A percentile compares a stretch with the other conserved stretches of the same genome.
phyloP scores from a whole-genome alignment of 345 rosid species.

The Hypericum androsaemum region DNA sequence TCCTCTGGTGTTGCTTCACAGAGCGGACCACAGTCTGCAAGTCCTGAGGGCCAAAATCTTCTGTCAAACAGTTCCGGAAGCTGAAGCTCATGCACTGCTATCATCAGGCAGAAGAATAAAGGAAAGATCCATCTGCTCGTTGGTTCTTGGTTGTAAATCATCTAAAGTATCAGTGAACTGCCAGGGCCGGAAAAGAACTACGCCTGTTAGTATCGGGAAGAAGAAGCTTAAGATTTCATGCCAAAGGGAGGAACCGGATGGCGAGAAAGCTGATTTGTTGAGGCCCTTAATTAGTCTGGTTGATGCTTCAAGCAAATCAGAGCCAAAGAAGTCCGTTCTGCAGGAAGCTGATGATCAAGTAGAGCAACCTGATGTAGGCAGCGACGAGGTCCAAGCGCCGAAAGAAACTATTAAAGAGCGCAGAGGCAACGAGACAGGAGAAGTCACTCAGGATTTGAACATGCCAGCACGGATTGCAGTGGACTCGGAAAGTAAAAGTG shows the following conservation, averaged over 20 bases:
- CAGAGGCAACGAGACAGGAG: constrained; percentile 10
- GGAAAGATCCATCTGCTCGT: constrained; percentile 30
- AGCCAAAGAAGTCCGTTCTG: constrained; percentile 15
- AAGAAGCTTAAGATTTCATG: constrained; percentile 5
- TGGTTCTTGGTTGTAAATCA: constrained; percentile 12
- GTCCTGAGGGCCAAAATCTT: constrained; percentile 27
- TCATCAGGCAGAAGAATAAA: constrained; percentile 18
- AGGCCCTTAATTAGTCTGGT: constrained; percentile 23
- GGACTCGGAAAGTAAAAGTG: too few species aligned
- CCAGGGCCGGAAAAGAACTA: constrained; percentile 17
- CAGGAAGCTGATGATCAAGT: constrained; percentile 9
- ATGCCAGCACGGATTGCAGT: constrained; percentile 19
- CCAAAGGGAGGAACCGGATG: constrained; percentile 10
- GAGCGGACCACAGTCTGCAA: constrained; percentile 34
- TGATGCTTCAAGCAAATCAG: constrained; percentile 18
- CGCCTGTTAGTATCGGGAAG: constrained; percentile 13
- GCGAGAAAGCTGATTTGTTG: constrained; percentile 20
- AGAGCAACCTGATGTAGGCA: constrained; percentile 6
- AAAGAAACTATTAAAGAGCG: constrained; percentile 14
- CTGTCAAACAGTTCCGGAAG: not conserved
- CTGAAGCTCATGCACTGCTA: not conserved
- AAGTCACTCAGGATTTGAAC: constrained; percentile 15
- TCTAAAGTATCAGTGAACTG: constrained; percentile 16
- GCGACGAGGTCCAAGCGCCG: constrained; percentile 11
- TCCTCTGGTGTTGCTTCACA: constrained; percentile 15